Evolutionary conservation across 2,329 filamentous ascomycete genomes (phyloP).

Genomic region (Aspergillus sp.): DNA sequence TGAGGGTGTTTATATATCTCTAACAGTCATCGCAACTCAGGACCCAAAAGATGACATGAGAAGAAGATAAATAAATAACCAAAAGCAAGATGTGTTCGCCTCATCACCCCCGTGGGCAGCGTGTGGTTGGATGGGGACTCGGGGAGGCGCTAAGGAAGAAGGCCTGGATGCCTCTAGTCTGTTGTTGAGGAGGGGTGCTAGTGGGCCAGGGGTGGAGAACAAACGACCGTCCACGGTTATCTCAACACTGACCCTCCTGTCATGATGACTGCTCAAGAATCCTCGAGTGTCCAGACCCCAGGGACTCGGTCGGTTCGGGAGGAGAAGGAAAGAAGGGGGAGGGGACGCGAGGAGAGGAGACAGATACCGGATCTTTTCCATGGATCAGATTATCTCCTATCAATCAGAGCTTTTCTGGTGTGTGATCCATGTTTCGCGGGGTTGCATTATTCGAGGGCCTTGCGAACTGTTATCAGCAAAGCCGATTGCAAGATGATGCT

Average conservation of each 20-base stretch:
- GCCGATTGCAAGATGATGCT: constrained; percentile 3
- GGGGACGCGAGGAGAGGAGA: not conserved
- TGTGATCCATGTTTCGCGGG: not conserved
- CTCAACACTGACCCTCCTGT: constrained; percentile 7
- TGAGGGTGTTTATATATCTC: not conserved
- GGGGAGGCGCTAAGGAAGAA: not conserved
- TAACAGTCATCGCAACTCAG: not conserved
- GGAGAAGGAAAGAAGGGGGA: not conserved
- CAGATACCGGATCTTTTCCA: not conserved
- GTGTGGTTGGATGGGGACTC: constrained; percentile 8
- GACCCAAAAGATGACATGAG: not conserved
- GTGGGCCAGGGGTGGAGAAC: constrained; percentile 11
- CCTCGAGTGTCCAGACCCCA: not conserved
- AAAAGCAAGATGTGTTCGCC: constrained; percentile 1
- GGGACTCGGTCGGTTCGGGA: not conserved
- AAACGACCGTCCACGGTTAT: constrained; percentile 6
- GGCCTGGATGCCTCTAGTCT: constrained; percentile 3
- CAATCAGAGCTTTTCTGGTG: not conserved
- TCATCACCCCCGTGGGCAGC: not conserved
- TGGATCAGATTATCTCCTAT: constrained; percentile 5
- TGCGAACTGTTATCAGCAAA: not conserved
- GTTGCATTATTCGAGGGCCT: not conserved
- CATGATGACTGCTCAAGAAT: constrained; percentile 4
- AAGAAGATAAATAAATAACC: not conserved
- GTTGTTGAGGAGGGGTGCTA: not conserved